Conservation (phyloP, 2,329 filamentous ascomycete genomes). For the Chaetomium sp. region DNA sequence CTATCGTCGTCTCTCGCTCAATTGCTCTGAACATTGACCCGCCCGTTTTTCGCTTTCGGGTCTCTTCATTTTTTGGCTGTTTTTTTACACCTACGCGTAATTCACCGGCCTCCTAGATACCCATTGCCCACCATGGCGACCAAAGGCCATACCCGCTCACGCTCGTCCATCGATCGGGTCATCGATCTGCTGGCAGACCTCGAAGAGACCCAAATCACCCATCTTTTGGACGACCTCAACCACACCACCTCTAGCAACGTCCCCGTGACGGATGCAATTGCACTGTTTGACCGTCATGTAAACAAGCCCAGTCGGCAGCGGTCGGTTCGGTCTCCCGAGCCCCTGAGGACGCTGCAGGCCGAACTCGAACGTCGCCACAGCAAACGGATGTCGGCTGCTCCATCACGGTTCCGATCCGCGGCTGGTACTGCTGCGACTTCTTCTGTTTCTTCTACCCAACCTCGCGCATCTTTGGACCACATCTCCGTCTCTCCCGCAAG, state of each 20-base stretch:
- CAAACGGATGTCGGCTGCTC: slow-evolving; percentile 18
- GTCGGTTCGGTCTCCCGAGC: slow-evolving; percentile 16
- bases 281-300: slow-evolving; percentile 20
- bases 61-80: neutral
- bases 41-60: neutral
- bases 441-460: neutral
- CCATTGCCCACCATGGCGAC: slow-evolving; percentile 15
- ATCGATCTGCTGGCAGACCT: slow-evolving; percentile 26
- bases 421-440: too few relatives aligned
- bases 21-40: neutral
- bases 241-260: slow-evolving; percentile 26
- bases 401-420: too few relatives aligned
- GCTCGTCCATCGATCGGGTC: slow-evolving; percentile 25
- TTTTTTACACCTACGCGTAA: neutral
- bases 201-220: slow-evolving; percentile 21
- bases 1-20: neutral
- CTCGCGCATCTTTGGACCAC: neutral
- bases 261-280: slow-evolving; percentile 22
- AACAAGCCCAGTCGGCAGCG: slow-evolving; percentile 12
- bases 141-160: slow-evolving; percentile 20
- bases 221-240: slow-evolving; percentile 26
- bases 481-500: neutral
- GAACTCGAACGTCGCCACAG: slow-evolving; percentile 25
- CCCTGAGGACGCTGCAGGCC: slow-evolving; percentile 20
- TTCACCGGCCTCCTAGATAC: too few relatives aligned